Evolutionary conservation across 1,284 basidiomycete species (phyloP).

Genomic region (Puccinia polysora): DNA sequence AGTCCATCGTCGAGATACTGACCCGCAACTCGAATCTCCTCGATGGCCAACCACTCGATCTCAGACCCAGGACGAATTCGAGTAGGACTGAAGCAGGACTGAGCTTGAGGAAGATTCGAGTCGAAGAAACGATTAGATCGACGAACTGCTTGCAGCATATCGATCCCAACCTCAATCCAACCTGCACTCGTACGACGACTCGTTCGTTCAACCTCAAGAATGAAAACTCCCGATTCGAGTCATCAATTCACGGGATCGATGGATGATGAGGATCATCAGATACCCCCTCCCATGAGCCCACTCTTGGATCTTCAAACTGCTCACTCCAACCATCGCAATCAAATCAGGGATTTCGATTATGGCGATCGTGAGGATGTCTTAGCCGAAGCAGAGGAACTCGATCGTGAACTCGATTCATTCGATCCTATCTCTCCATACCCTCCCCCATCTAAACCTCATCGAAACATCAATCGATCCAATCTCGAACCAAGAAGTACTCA

Average conservation of each 20-base stretch:
- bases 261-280: background rate
- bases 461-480: background rate
- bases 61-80: too few relatives aligned
- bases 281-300: slow-evolving; percentile 28
- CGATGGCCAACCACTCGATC: too few relatives aligned
- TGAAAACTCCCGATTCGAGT: background rate
- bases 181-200: too few relatives aligned
- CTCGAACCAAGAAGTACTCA: background rate
- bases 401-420: background rate
- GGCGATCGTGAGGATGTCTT: slow-evolving; percentile 39
- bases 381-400: slow-evolving; percentile 28
- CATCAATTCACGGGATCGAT: background rate
- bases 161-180: too few relatives aligned
- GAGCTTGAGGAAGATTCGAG: too few relatives aligned
- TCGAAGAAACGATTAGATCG: too few relatives aligned
- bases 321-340: background rate
- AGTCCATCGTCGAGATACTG: background rate
- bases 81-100: background rate
- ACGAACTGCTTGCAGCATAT: too few relatives aligned
- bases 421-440: slow-evolving; percentile 7
- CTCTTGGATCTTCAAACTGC: background rate
- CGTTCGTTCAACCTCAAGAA: too few relatives aligned
- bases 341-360: slow-evolving; percentile 33
- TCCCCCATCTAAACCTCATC: slow-evolving; percentile 4
- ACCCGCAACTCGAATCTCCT: too few relatives aligned